These are phyloP conservation scores for Psilocybe mexicana DNA, from an alignment of 1,284 basidiomycete genomes.

Conservation along the genomic window DNA sequence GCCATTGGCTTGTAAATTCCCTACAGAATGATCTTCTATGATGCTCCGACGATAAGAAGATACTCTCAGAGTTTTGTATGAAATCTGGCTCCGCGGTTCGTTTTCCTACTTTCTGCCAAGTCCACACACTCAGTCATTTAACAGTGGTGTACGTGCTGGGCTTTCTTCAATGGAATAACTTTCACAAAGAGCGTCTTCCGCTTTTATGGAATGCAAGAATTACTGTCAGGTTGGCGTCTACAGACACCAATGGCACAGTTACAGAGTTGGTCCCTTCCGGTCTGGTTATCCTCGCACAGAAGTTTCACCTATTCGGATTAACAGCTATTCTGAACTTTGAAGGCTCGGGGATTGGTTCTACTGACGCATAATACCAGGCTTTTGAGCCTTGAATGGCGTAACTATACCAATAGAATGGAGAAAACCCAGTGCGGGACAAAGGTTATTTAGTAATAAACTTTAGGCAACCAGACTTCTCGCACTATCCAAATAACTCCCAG, in stretches of 20 bases:
- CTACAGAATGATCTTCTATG: neutral
- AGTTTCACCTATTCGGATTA: no score
- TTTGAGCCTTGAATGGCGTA: slow-evolving; percentile 2
- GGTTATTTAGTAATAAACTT: neutral
- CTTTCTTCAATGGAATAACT: neutral
- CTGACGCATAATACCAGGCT: neutral
- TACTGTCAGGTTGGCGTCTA: no score
- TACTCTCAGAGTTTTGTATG: neutral
- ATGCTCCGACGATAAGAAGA: neutral
- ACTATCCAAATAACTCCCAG: neutral
- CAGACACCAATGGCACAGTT: no score
- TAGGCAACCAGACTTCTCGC: neutral
- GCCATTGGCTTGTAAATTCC: neutral
- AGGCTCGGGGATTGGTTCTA: neutral
- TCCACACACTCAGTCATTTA: no score
- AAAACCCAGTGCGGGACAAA: slow-evolving; percentile 4
- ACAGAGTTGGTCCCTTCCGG: no score
- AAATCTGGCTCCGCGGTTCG: slow-evolving; percentile 9
- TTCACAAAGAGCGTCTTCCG: neutral
- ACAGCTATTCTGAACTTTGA: no score
- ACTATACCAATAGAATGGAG: slow-evolving; percentile 4
- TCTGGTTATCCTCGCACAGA: no score
- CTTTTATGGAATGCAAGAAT: no score
- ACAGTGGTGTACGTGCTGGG: no score
- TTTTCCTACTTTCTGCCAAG: neutral